Evolutionary conservation across 208 protist species (phyloP).

Genomic region (Vickermania spadyakhi): DNA sequence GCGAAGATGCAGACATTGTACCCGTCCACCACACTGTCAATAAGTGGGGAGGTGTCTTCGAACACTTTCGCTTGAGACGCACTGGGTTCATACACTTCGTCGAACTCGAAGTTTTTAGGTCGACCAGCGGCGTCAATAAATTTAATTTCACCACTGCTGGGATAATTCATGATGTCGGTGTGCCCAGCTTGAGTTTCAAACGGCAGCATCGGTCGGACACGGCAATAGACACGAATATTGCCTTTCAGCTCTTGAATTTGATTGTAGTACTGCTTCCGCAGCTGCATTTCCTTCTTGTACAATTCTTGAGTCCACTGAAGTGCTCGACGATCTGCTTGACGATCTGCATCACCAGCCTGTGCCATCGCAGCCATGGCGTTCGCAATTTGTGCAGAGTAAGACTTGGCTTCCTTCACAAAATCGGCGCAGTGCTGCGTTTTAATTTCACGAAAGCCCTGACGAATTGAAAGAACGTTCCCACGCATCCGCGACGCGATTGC

Average conservation of each 20-base stretch:
- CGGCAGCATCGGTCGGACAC: constrained; percentile 82
- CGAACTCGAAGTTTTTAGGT: constrained; percentile 88
- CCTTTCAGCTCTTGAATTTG: constrained; percentile 90
- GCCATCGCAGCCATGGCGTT: constrained; percentile 68
- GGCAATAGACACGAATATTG: constrained; percentile 93
- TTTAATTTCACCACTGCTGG: constrained; percentile 70
- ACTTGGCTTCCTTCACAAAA: constrained; percentile 50
- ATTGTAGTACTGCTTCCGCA: constrained; percentile 91
- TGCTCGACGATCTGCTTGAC: constrained; percentile 59
- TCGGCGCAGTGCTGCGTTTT: constrained; percentile 53
- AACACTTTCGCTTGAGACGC: constrained; percentile 81
- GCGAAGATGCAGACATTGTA: constrained; percentile 94
- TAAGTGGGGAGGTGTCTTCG: constrained; percentile 88
- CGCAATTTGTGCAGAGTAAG: constrained; percentile 56
- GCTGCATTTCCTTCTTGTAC: constrained; percentile 87
- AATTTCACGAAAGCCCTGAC: constrained; percentile 57
- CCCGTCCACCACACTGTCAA: constrained; percentile 90
- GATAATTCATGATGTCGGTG: constrained; percentile 73
- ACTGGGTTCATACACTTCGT: constrained; percentile 80
- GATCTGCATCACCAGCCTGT: constrained; percentile 57
- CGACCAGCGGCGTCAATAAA: constrained; percentile 61
- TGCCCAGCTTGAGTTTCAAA: constrained; percentile 68
- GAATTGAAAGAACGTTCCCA: constrained; percentile 33
- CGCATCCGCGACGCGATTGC: constrained; percentile 41
- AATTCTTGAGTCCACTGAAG: constrained; percentile 84